Base-by-base conservation (phyloP, 306 rosid species). In the Trichosanthes truncata region DNA sequence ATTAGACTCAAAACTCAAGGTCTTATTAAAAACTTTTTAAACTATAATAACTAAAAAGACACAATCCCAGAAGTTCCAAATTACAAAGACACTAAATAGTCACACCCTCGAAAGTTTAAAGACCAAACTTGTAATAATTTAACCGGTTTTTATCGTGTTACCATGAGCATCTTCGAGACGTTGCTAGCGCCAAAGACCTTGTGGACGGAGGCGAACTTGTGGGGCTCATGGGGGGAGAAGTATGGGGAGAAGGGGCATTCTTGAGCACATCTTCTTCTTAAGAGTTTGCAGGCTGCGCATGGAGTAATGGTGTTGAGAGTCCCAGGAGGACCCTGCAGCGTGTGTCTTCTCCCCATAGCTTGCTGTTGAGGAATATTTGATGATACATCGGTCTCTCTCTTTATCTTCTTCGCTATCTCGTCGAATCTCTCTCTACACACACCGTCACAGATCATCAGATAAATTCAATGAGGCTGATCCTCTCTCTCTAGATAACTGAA, bases 101-200 rank as follows among this genome's bases (percentile, higher is more conserved):
- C 59, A 52, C 23, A 52, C n/a, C n/a, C n/a, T 21, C 14, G 1
- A 26, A n/a, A 71, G 38, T 40, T 43, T 5, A 41, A 65, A 17
- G 18, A 35, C 46, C 0, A 33, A 35, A 33, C 13, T 17, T 65
- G 5, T 4, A 46, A 33, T 63, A 35, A 63, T 33, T 15, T 33
- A 17, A 33, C 12, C 5, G 10, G 25, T 1, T n/a, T 67, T 20
- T 43, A 51, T 3, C 7, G 7, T 2, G 17, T 9, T 45, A 68
- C 81, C 92, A 92, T 73, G 46, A 94, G 89, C 89, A 94, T 62
- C 87, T 94, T 94, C 76, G 98, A 94, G 81, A 94, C 98, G 82
- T 94, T 94, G 92, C 98, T 92, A 43, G 98, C 98, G 61, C 98
- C 98, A 69, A 94, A 94, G 25, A 94, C 93, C 80, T 88, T 92